A percentile compares a stretch with the other conserved stretches of the same genome.
Conservation (phyloP, 257 asterid species). For the Mentha longifolia region DNA sequence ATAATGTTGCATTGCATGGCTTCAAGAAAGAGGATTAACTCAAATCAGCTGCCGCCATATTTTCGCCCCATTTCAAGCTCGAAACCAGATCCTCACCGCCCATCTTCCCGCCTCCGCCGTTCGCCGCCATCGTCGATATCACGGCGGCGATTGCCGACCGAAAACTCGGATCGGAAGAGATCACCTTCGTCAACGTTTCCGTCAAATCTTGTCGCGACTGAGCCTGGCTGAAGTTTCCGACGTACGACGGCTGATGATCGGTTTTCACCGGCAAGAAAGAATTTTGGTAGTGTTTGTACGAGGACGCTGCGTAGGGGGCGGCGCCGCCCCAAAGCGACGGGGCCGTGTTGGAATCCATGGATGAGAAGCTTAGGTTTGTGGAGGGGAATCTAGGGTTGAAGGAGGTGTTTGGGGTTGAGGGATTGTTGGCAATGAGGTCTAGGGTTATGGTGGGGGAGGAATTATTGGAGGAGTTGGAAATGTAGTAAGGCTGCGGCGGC, state of each 20-base stretch:
- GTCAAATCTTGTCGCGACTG: constrained; percentile 65
- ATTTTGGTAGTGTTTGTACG: not conserved
- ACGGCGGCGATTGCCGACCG: constrained; percentile 73
- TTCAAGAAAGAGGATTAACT: not conserved
- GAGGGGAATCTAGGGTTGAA: constrained; percentile 46
- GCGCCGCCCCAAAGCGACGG: constrained; percentile 49
- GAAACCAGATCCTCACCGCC: constrained; percentile 23
- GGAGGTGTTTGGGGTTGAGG: constrained; percentile 43
- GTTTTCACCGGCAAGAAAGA: constrained; percentile 40
- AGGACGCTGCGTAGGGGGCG: not conserved
- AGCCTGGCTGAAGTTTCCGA: constrained; percentile 37
- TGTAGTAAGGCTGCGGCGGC: constrained; percentile 40
- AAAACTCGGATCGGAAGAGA: constrained; percentile 76
- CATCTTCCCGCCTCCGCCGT: constrained; percentile 30
- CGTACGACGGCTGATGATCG: constrained; percentile 9
- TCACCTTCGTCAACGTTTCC: constrained; percentile 76
- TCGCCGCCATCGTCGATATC: constrained; percentile 61
- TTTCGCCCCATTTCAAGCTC: constrained; percentile 15
- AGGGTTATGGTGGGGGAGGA: constrained; percentile 78
- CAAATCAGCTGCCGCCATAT: constrained; percentile 12
- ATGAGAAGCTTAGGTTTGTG: constrained; percentile 52
- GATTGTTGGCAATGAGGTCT: constrained; percentile 63
- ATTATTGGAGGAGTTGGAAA: constrained; percentile 44
- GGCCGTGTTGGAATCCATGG: constrained; percentile 38
- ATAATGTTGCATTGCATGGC: not conserved